These are phyloP conservation scores for Penicillium sumatraense DNA, from an alignment of 2,329 filamentous ascomycete genomes.

Conservation along the genomic window DNA sequence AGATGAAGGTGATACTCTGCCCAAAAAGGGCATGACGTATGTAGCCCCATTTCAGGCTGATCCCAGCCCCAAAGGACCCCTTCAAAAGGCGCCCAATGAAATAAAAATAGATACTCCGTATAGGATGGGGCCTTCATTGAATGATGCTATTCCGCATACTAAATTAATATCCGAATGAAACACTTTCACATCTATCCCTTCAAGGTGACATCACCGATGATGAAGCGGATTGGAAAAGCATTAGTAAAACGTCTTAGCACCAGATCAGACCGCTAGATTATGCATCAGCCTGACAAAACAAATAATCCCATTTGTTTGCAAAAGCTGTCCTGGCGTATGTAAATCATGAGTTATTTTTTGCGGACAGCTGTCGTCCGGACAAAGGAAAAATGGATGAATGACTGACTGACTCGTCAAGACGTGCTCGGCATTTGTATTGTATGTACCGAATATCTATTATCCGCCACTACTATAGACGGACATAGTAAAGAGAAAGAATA, in stretches of 20 bases:
- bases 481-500: neutral
- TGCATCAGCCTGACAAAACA: neutral
- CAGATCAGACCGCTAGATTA: neutral
- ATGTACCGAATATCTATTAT: neutral
- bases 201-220: conserved; percentile 7
- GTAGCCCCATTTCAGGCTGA: neutral
- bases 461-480: neutral
- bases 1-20: neutral
- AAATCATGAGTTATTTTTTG: neutral
- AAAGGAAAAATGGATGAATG: neutral
- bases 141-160: neutral
- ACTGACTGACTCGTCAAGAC: too few species aligned
- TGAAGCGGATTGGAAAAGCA: neutral
- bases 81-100: neutral
- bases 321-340: neutral
- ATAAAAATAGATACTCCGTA: conserved; percentile 1
- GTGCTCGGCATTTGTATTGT: neutral
- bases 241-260: neutral
- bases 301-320: neutral
- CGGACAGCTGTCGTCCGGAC: neutral
- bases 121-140: neutral
- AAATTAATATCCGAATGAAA: neutral
- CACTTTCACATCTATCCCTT: neutral
- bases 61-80: neutral
- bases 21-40: neutral